These are phyloP conservation scores for Plasmodium coatneyi DNA, from an alignment of 169 alveolate genomes.

Conservation along the genomic window DNA sequence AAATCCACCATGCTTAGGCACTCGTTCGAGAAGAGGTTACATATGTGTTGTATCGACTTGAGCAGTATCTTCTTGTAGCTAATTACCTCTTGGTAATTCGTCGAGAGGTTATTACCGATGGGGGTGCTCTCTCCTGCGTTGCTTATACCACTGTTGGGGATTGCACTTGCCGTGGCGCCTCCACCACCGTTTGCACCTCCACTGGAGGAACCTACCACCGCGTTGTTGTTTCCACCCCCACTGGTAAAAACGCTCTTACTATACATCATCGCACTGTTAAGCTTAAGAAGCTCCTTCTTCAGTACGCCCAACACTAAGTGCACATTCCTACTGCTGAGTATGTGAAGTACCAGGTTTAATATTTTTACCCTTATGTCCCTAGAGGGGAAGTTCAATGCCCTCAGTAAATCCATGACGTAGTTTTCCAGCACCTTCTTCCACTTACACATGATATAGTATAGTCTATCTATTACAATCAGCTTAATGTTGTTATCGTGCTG, in stretches of 20 bases:
- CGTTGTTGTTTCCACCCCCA: background rate
- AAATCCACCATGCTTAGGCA: slow-evolving; percentile 76
- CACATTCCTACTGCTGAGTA: slow-evolving; percentile 78
- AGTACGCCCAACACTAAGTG: slow-evolving; percentile 75
- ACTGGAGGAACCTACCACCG: background rate
- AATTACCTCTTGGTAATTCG: slow-evolving; percentile 69
- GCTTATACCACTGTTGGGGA: background rate
- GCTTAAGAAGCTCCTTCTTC: slow-evolving; percentile 77
- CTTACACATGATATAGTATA: slow-evolving; percentile 75
- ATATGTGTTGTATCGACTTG: slow-evolving; percentile 80
- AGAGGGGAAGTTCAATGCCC: slow-evolving; percentile 86
- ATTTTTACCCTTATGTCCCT: slow-evolving; percentile 87
- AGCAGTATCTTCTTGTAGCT: slow-evolving; percentile 78
- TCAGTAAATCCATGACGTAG: slow-evolving; percentile 89
- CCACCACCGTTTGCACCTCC: background rate
- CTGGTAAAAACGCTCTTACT: background rate
- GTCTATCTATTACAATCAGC: slow-evolving; percentile 78
- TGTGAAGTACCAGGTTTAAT: slow-evolving; percentile 83
- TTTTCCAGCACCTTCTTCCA: slow-evolving; percentile 89
- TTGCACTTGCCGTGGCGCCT: background rate
- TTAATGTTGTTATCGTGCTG: slow-evolving; percentile 94
- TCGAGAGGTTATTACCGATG: slow-evolving; percentile 20
- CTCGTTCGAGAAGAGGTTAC: slow-evolving; percentile 79
- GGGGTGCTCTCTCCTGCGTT: background rate
- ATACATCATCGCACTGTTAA: slow-evolving; percentile 47